A percentile compares a stretch with the other conserved stretches of the same genome.
Conservation (phyloP, 2,329 filamentous ascomycete genomes). For the Colletotrichum viniferum region DNA sequence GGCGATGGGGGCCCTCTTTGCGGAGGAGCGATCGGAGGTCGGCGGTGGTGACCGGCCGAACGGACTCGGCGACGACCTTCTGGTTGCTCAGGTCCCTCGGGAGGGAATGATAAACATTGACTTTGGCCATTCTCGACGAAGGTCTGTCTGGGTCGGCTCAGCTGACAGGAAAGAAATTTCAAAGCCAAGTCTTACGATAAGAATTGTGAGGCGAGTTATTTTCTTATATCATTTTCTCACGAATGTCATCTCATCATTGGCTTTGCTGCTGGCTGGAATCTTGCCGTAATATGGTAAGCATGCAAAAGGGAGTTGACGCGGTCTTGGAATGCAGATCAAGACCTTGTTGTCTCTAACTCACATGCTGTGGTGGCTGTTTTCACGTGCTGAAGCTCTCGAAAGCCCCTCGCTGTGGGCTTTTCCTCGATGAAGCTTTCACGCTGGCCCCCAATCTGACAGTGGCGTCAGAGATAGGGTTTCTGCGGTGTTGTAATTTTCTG, state of each 20-base stretch:
- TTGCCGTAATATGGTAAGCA: neutral
- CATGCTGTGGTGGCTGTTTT: neutral
- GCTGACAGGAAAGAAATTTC: neutral
- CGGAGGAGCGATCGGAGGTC: neutral
- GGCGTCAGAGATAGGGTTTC: neutral
- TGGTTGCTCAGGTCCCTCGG: slow-evolving; percentile 1
- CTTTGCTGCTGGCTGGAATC: neutral
- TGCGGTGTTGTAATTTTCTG: neutral
- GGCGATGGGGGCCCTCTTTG: neutral
- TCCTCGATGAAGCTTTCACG: neutral
- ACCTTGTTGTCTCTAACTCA: neutral
- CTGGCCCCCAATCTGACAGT: neutral
- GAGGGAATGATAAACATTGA: slow-evolving; percentile 6
- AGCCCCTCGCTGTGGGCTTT: neutral
- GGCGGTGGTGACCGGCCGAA: neutral
- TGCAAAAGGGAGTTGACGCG: neutral
- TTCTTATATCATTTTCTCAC: neutral
- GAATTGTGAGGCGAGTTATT: neutral
- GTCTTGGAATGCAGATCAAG: neutral
- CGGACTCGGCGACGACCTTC: neutral
- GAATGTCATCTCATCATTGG: neutral
- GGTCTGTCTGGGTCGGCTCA: neutral
- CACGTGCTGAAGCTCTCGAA: neutral
- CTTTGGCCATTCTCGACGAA: neutral
- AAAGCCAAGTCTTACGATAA: neutral